These are phyloP conservation scores for Aphanomyces invadans DNA, from an alignment of 352 stramenopile species.

Conservation along the genomic window DNA sequence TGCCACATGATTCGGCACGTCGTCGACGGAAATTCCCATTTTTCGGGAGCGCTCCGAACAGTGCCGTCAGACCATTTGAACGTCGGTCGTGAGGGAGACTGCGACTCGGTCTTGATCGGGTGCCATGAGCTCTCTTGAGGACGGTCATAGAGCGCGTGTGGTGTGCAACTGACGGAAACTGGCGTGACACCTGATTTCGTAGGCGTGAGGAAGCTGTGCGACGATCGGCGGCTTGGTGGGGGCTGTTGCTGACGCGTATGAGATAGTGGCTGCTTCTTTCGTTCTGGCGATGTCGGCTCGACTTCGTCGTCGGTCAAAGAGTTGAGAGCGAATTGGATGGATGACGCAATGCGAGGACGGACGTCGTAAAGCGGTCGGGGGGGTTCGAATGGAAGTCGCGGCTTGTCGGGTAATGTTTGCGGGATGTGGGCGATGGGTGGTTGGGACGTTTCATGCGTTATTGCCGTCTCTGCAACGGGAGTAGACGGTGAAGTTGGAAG, in stretches of 20 bases:
- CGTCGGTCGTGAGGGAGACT: not conserved
- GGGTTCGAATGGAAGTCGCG: not conserved
- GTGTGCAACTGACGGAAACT: not conserved
- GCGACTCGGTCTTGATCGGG: not conserved
- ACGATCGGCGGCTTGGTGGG: not conserved
- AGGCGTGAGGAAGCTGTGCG: too few relatives aligned
- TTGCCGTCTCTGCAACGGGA: not conserved
- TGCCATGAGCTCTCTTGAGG: not conserved
- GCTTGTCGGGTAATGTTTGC: not conserved
- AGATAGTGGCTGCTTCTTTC: not conserved
- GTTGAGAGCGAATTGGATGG: not conserved
- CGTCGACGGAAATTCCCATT: constrained; percentile 8
- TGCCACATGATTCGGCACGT: constrained; percentile 4
- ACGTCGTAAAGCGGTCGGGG: not conserved
- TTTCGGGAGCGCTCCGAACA: not conserved
- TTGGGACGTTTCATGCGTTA: not conserved
- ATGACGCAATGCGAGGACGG: not conserved
- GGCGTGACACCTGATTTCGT: too few relatives aligned
- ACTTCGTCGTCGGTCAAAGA: not conserved
- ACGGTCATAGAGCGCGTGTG: not conserved
- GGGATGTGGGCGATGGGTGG: not conserved
- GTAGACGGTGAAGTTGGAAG: not conserved
- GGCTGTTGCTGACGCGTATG: not conserved
- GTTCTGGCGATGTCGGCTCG: not conserved
- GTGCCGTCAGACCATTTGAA: constrained; percentile 1